phyloP scores from a whole-genome alignment of 2,329 filamentous ascomycete genomes.

The Trichoderma asperellum region DNA sequence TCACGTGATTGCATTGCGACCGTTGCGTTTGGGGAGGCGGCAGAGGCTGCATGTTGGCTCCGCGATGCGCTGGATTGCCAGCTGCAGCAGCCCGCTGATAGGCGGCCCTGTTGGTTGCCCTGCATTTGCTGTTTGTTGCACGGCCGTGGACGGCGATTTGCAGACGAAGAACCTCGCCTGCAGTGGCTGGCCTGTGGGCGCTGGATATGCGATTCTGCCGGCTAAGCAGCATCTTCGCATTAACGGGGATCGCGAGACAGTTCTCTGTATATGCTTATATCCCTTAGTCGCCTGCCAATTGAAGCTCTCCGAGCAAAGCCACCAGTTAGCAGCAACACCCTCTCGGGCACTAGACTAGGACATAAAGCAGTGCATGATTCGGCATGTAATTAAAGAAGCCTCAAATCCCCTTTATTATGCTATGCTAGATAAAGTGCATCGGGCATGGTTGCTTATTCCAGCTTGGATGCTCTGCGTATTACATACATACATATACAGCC shows the following conservation, averaged over 20 bases:
- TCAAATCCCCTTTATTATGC: background rate
- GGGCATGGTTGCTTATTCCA: background rate
- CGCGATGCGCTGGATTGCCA: slow-evolving; percentile 16
- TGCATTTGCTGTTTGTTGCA: slow-evolving; percentile 1
- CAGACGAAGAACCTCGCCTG: background rate
- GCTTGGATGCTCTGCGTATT: background rate
- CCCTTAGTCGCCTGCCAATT: slow-evolving; percentile 1
- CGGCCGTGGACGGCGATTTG: background rate
- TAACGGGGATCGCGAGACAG: slow-evolving; percentile 2
- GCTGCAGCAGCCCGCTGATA: slow-evolving; percentile 1
- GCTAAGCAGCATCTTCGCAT: slow-evolving; percentile 4
- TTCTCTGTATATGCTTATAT: slow-evolving; percentile 14
- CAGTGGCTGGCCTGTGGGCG: background rate
- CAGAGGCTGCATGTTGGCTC: slow-evolving; percentile 6
- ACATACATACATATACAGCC: background rate
- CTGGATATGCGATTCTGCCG: background rate
- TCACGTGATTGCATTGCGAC: slow-evolving; percentile 17
- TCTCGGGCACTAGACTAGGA: background rate
- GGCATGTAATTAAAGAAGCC: background rate
- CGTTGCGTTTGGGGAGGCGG: background rate
- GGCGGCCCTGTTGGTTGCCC: background rate
- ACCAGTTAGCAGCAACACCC: background rate
- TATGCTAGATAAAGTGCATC: slow-evolving; percentile 2
- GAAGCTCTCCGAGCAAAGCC: background rate
- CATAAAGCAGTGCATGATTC: background rate